Evolutionary conservation across 169 alveolate species (phyloP).

Genomic region (Eimeria praecox): DNA sequence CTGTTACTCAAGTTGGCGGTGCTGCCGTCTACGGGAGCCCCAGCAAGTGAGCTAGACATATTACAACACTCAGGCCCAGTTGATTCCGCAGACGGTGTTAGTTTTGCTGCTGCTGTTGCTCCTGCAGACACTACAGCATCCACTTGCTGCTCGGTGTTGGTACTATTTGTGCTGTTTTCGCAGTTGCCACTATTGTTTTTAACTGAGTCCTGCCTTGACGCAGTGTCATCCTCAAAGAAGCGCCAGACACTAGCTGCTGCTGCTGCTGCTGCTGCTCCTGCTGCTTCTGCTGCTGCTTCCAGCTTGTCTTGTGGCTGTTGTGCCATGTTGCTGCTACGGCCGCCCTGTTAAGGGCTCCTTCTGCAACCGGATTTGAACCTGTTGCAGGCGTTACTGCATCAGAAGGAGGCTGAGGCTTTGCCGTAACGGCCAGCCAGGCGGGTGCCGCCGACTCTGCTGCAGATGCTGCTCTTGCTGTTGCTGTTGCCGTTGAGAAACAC

Average conservation of each 20-base stretch:
- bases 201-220: not conserved
- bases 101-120: conserved; percentile 19
- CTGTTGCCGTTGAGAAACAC: not conserved
- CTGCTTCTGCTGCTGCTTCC: conserved; percentile 59
- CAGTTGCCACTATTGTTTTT: not conserved
- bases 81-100: not conserved
- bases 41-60: not conserved
- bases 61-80: not conserved
- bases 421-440: not conserved
- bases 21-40: not conserved
- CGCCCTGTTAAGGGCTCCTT: not conserved
- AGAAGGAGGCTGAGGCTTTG: not conserved
- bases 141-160: not conserved
- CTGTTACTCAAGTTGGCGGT: not conserved
- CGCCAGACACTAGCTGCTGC: conserved; percentile 70
- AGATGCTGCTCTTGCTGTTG: conserved; percentile 12
- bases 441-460: conserved; percentile 46
- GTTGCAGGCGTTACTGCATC: conserved; percentile 27
- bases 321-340: conserved; percentile 56
- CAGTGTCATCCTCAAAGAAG: conserved; percentile 47
- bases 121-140: not conserved
- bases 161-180: not conserved
- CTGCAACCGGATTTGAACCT: not conserved
- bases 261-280: conserved; percentile 64
- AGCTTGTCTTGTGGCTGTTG: conserved; percentile 64